Evolutionary conservation across 1,284 basidiomycete species (phyloP).

Genomic region (Moesziomyces antarcticus): DNA sequence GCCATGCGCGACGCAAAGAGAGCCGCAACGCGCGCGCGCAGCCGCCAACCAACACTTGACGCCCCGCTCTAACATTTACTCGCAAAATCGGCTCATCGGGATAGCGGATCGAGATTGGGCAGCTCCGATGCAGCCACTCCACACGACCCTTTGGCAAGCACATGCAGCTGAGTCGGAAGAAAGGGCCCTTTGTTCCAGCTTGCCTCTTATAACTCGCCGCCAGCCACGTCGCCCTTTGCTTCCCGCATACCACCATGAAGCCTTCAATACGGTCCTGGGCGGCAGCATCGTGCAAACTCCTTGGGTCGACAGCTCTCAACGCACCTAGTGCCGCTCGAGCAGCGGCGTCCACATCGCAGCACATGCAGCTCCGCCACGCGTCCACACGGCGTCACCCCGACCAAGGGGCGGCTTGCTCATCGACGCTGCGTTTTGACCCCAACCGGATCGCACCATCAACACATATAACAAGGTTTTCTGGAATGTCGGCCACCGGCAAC

Average conservation of each 20-base stretch:
- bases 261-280: conserved; percentile 17
- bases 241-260: conserved; percentile 6
- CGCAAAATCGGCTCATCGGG: background rate
- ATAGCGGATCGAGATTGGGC: background rate
- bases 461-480: too few species aligned
- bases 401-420: too few species aligned
- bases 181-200: background rate
- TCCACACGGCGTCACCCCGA: too few species aligned
- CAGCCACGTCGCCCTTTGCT: background rate
- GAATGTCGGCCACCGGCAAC: too few species aligned
- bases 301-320: background rate
- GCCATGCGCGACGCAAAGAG: background rate
- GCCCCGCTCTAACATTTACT: too few species aligned
- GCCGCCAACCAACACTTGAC: background rate
- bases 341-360: too few species aligned
- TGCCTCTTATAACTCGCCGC: background rate
- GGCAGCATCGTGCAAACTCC: background rate
- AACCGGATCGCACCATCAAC: too few species aligned
- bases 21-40: background rate
- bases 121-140: too few species aligned
- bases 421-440: too few species aligned
- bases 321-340: background rate
- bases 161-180: too few species aligned
- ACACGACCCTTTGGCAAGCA: too few species aligned
- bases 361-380: background rate